Conservation (phyloP, 1,284 basidiomycete genomes). For the Agroathelia rolfsii region DNA sequence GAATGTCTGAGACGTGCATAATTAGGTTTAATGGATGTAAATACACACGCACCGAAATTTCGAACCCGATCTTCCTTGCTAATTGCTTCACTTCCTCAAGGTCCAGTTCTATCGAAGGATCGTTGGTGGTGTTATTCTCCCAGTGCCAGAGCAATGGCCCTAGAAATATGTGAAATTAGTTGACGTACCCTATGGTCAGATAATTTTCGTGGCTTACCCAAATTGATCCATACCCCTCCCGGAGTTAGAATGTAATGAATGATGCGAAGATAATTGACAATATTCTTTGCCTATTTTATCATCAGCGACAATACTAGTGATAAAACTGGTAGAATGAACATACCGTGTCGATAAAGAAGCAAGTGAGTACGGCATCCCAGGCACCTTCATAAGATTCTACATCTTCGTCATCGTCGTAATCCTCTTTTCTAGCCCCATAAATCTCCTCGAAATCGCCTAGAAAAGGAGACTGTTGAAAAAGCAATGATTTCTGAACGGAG, state of each 20-base stretch:
- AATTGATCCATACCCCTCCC: constrained; percentile 87
- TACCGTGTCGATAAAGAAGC: constrained; percentile 97
- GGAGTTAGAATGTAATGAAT: constrained; percentile 74
- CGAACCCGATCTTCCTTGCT: constrained; percentile 73
- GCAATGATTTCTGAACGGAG: neutral
- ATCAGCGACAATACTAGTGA: constrained; percentile 5
- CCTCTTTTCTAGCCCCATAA: constrained; percentile 50
- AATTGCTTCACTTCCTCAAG: constrained; percentile 82
- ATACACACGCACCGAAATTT: constrained; percentile 52
- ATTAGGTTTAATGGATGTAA: too few relatives aligned
- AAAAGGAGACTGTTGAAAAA: constrained; percentile 1
- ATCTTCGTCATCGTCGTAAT: constrained; percentile 33
- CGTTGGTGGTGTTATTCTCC: constrained; percentile 76
- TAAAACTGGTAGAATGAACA: constrained; percentile 15
- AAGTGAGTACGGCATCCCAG: constrained; percentile 90
- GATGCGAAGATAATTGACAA: constrained; percentile 81
- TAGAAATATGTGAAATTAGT: constrained; percentile 16
- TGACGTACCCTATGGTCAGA: neutral
- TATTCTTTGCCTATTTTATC: constrained; percentile 67
- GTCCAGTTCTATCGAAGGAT: constrained; percentile 81
- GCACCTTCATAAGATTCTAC: constrained; percentile 63
- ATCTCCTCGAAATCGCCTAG: constrained; percentile 88
- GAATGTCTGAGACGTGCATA: constrained; percentile 5
- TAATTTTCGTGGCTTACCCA: constrained; percentile 35
- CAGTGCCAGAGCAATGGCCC: constrained; percentile 96